Evolutionary conservation across 305 asterid species (phyloP).

Genomic region (Coffea humblotiana): DNA sequence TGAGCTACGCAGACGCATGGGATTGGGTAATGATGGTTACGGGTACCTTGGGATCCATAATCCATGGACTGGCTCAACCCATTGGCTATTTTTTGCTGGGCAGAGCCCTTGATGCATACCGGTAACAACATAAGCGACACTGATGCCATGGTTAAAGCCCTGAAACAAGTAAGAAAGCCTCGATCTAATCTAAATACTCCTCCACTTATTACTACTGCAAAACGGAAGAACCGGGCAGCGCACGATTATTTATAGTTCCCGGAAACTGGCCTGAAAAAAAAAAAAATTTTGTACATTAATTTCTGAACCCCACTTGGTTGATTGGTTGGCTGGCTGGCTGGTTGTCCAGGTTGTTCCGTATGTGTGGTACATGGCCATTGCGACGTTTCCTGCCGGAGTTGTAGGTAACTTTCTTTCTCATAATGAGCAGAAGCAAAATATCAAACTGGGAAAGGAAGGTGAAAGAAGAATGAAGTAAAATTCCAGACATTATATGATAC

Average conservation of each 20-base stretch:
- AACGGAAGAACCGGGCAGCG: too few relatives aligned
- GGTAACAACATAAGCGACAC: slow-evolving; percentile 54
- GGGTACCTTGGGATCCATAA: slow-evolving; percentile 63
- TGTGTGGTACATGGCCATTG: slow-evolving; percentile 88
- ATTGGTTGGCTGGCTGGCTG: background rate
- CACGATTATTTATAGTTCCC: background rate
- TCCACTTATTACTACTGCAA: too few relatives aligned
- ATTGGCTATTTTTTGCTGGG: slow-evolving; percentile 69
- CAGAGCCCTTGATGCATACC: slow-evolving; percentile 65
- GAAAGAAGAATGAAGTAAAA: too few relatives aligned
- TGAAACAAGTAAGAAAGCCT: slow-evolving; percentile 41
- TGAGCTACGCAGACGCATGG: slow-evolving; percentile 63
- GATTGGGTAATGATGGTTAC: slow-evolving; percentile 76
- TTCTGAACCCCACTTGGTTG: slow-evolving; percentile 1
- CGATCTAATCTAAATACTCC: background rate
- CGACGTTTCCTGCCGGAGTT: slow-evolving; percentile 85
- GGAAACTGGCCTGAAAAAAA: background rate
- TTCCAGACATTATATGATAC: too few relatives aligned
- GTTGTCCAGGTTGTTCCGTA: slow-evolving; percentile 66
- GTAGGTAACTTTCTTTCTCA: slow-evolving; percentile 40
- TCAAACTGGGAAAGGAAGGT: background rate
- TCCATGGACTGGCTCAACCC: slow-evolving; percentile 86
- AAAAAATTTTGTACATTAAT: background rate
- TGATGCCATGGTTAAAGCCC: slow-evolving; percentile 64
- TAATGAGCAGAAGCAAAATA: background rate